Conservation (phyloP, 1,139 yeast species). For the Lodderomyces metapsilosis region DNA sequence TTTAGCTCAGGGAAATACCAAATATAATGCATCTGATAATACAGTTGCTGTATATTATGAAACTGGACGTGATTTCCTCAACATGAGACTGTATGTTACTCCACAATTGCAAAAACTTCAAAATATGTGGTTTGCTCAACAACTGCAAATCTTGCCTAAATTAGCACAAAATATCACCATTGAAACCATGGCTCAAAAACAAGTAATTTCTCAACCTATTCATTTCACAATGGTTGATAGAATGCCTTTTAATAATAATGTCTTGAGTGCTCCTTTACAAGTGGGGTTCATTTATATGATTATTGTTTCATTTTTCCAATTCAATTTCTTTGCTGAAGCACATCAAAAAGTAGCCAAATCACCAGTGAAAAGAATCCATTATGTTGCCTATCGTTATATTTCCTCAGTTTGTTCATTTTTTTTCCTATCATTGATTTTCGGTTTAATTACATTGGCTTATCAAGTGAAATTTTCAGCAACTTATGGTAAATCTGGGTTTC, state of each 20-base stretch:
- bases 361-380: constrained; percentile 29
- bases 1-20: constrained; percentile 23
- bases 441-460: constrained; percentile 42
- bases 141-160: constrained; percentile 9
- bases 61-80: constrained; percentile 40
- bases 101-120: constrained; percentile 13
- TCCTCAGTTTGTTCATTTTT: constrained; percentile 33
- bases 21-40: constrained; percentile 27
- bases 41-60: constrained; percentile 30
- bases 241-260: constrained; percentile 50
- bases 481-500: constrained; percentile 41
- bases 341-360: constrained; percentile 46
- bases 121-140: constrained; percentile 10
- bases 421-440: constrained; percentile 35
- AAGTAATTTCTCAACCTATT: constrained; percentile 34
- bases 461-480: constrained; percentile 40
- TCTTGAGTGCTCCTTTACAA: constrained; percentile 62
- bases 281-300: constrained; percentile 76
- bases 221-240: constrained; percentile 42
- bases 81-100: constrained; percentile 14
- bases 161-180: constrained; percentile 10
- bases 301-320: constrained; percentile 52
- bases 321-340: constrained; percentile 49
- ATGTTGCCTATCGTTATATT: constrained; percentile 29
- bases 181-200: constrained; percentile 15